A percentile compares a stretch with the other conserved stretches of the same genome.
Evolutionary conservation across 129 eudicot species (phyloP).

Genomic region (Escallonia herrerae): DNA sequence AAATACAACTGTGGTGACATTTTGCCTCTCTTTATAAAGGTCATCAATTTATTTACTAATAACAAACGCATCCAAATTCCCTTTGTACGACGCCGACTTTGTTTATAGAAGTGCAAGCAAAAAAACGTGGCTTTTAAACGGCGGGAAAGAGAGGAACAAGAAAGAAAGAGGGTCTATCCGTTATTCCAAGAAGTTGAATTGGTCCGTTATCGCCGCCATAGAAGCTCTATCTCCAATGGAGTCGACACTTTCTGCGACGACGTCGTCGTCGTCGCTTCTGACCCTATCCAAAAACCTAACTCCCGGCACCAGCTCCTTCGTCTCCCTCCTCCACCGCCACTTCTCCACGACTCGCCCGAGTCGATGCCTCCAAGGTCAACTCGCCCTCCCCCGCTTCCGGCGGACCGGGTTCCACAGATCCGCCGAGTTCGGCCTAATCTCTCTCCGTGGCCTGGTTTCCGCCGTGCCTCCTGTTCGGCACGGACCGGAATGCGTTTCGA

Average conservation of each 20-base stretch:
- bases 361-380: conserved; percentile 25
- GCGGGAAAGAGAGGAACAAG: no score
- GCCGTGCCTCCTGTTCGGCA: conserved; percentile 16
- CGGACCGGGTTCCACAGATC: conserved; percentile 16
- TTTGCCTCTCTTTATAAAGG: no score
- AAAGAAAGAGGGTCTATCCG: no score
- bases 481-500: conserved; percentile 44
- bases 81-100: no score
- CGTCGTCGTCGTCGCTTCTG: conserved; percentile 34
- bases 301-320: conserved; percentile 18
- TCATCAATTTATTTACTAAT: no score
- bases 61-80: no score
- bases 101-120: no score
- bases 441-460: conserved; percentile 17
- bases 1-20: no score
- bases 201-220: no score
- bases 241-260: conserved; percentile 37
- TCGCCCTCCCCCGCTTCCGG: conserved; percentile 25
- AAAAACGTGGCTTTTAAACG: no score
- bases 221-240: conserved; percentile 36
- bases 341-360: conserved; percentile 20
- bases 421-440: conserved; percentile 13
- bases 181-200: no score
- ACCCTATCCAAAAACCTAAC: conserved; percentile 42
- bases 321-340: conserved; percentile 26